These are phyloP conservation scores for Cercophora newfieldiana DNA, from an alignment of 495 filamentous ascomycete species.

Conservation along the genomic window DNA sequence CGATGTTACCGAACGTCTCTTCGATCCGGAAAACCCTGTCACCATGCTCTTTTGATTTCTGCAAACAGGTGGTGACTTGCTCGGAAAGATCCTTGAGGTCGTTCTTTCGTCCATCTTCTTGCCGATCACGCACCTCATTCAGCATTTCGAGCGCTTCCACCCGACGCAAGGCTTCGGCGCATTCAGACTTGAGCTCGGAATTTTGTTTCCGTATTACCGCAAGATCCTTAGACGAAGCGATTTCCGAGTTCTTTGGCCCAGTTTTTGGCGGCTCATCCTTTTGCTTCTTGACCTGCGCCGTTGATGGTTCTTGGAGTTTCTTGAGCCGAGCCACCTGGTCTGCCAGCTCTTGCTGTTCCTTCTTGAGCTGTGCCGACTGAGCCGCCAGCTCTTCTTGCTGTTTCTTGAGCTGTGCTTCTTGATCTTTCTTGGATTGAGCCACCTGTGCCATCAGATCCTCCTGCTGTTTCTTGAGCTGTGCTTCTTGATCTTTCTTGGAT, in stretches of 20 bases:
- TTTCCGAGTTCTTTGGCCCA: not conserved
- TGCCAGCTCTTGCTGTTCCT: not conserved
- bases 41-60: not conserved
- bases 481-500: not conserved
- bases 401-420: conserved; percentile 5
- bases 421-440: not conserved
- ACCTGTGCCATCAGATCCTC: not conserved
- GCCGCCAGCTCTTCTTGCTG: conserved; percentile 10
- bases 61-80: not conserved
- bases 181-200: not conserved
- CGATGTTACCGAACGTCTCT: not conserved
- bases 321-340: not conserved
- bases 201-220: not conserved
- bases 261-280: no score
- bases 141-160: not conserved
- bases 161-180: not conserved
- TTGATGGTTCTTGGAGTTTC: not conserved
- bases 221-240: not conserved
- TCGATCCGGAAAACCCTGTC: not conserved
- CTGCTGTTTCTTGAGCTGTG: conserved; percentile 7
- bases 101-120: not conserved
- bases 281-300: not conserved
- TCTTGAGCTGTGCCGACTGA: conserved; percentile 3
- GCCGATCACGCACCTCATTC: not conserved
- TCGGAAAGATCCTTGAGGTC: not conserved